Evolutionary conservation across 1,284 basidiomycete species (phyloP).

Genomic region (Clitocybe nebularis): DNA sequence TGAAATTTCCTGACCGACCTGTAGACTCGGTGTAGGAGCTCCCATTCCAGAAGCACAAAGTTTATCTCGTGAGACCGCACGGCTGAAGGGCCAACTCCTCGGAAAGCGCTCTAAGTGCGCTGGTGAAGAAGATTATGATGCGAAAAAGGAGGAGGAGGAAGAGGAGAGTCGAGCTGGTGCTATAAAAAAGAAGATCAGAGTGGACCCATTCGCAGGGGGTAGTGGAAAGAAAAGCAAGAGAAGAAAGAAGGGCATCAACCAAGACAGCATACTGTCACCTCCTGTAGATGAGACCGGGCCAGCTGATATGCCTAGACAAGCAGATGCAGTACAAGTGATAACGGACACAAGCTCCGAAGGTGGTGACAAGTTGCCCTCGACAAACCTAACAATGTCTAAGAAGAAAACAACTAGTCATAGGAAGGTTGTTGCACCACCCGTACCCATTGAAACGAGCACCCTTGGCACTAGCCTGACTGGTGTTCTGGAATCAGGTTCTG

Average conservation of each 20-base stretch:
- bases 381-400: no score
- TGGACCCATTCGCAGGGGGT: conserved; percentile 49
- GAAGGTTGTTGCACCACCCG: no score
- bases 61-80: conserved; percentile 44
- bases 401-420: no score
- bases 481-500: no score
- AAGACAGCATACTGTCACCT: no score
- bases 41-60: conserved; percentile 43
- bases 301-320: conserved; percentile 5
- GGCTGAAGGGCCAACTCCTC: conserved; percentile 52
- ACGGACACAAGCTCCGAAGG: no score
- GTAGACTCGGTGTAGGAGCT: conserved; percentile 69
- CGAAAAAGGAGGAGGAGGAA: conserved; percentile 40
- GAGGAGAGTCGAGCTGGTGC: conserved; percentile 53
- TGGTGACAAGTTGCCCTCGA: no score
- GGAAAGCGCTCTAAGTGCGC: conserved; percentile 48
- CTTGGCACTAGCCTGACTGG: no score
- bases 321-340: conserved; percentile 9
- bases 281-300: no score
- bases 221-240: conserved; percentile 31
- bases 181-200: conserved; percentile 52
- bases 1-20: neutral
- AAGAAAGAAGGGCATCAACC: no score
- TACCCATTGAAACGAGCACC: no score
- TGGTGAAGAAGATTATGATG: conserved; percentile 29